Percentiles rank a stretch among this genome's conserved stretches.
Evolutionary conservation across 345 rosid species (phyloP).

Genomic region (Populus pruinosa): DNA sequence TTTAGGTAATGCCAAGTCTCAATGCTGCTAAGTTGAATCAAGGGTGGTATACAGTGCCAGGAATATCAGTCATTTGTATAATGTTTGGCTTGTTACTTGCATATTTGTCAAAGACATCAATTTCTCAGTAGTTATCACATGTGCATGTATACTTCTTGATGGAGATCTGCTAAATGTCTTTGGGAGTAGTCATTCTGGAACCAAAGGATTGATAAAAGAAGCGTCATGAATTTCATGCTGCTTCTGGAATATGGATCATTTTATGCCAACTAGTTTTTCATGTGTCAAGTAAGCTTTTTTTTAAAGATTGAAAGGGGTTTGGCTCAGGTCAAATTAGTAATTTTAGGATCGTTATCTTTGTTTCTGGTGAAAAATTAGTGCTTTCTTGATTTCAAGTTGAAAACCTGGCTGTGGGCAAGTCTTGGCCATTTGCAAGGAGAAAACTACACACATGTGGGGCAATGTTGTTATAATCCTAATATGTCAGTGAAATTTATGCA

Average conservation of each 20-base stretch:
- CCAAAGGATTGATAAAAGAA: background rate
- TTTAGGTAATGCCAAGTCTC: background rate
- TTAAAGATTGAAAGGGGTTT: background rate
- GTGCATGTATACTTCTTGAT: background rate
- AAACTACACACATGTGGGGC: background rate
- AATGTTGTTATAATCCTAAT: background rate
- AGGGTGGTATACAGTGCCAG: background rate
- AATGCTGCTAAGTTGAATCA: background rate
- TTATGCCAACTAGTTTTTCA: background rate
- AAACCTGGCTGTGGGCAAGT: background rate
- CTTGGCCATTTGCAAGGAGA: background rate
- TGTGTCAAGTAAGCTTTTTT: background rate
- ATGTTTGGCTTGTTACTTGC: background rate
- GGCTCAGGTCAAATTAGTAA: background rate
- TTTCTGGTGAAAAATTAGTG: background rate
- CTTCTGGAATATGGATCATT: background rate
- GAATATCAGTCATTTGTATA: background rate
- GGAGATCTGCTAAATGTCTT: background rate
- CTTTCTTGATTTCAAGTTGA: background rate
- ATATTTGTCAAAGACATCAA: background rate
- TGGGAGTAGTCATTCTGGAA: background rate
- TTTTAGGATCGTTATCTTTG: background rate
- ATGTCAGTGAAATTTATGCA: background rate
- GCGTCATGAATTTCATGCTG: background rate
- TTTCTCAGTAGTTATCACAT: background rate